Evolutionary conservation across 306 rosid genomes (phyloP).

Genomic region (Inga oerstediana): DNA sequence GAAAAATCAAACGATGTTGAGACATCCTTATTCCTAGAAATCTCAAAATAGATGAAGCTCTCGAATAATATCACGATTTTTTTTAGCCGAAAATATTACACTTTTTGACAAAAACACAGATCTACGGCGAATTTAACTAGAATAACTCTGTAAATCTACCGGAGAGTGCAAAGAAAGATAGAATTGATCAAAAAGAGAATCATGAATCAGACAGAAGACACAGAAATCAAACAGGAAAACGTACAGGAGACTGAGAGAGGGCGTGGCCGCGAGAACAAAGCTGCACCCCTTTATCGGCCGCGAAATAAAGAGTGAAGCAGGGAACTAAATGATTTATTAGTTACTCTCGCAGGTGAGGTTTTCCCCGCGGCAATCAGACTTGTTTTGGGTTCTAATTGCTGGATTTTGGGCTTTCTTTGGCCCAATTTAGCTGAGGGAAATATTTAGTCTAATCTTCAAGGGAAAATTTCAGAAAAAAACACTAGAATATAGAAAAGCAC

Average conservation of each 20-base stretch:
- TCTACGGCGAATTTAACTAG: background rate
- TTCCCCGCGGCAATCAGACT: background rate
- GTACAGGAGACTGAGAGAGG: conserved; percentile 24
- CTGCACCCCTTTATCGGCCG: background rate
- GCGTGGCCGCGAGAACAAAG: conserved; percentile 25
- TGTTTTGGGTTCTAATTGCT: background rate
- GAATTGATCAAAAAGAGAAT: background rate
- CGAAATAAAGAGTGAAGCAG: too few species aligned
- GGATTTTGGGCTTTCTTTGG: background rate
- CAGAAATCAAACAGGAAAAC: background rate
- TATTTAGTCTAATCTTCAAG: background rate
- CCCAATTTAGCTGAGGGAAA: background rate
- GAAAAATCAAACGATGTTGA: background rate
- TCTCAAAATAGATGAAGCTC: background rate
- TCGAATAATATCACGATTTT: too few species aligned
- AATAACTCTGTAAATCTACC: background rate
- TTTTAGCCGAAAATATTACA: background rate
- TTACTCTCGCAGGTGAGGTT: background rate
- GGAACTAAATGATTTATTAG: background rate
- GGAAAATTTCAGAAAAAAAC: too few species aligned
- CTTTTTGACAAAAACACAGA: background rate
- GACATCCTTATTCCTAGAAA: background rate
- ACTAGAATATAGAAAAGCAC: too few species aligned
- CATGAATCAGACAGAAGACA: background rate
- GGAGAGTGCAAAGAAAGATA: background rate